These are phyloP conservation scores for Erythrobasidium yunnanense DNA, from an alignment of 768 basidiomycete genomes.

Conservation along the genomic window DNA sequence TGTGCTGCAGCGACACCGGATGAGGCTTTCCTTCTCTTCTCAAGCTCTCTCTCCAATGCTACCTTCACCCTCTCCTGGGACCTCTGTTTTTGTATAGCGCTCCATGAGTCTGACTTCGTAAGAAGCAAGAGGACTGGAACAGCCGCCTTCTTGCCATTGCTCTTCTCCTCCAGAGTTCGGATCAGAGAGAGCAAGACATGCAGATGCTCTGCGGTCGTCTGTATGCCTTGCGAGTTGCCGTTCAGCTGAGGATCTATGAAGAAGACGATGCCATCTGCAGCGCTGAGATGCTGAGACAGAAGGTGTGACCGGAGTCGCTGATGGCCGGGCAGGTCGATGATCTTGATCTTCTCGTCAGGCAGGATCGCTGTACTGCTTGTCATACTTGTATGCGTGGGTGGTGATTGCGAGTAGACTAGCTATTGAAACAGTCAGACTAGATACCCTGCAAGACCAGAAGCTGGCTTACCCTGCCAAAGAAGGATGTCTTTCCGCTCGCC, in stretches of 20 bases:
- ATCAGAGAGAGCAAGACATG: conserved; percentile 19
- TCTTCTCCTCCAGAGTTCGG: background rate
- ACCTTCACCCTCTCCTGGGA: conserved; percentile 1
- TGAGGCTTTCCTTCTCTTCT: conserved; percentile 12
- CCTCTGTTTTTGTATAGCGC: background rate
- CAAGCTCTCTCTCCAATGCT: conserved; percentile 21
- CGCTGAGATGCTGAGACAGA: conserved; percentile 35
- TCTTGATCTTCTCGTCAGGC: conserved; percentile 25
- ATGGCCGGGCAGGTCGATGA: conserved; percentile 38
- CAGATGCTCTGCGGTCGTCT: conserved; percentile 17
- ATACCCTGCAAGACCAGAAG: background rate
- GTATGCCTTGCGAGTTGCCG: background rate
- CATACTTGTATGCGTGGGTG: conserved; percentile 32
- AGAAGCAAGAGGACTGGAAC: conserved; percentile 21
- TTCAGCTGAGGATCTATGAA: conserved; percentile 26
- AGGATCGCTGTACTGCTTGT: conserved; percentile 26
- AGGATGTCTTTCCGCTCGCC: conserved; percentile 34
- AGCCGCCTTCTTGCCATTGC: background rate
- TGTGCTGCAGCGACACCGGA: background rate
- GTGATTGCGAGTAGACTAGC: conserved; percentile 33
- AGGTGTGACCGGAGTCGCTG: conserved; percentile 34
- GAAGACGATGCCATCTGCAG: conserved; percentile 34
- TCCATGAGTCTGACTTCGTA: conserved; percentile 22
- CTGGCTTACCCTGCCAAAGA: conserved; percentile 31
- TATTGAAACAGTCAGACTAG: background rate